Evolutionary conservation across 768 basidiomycete genomes (phyloP).

Genomic region (Leccinum subtestaceum): DNA sequence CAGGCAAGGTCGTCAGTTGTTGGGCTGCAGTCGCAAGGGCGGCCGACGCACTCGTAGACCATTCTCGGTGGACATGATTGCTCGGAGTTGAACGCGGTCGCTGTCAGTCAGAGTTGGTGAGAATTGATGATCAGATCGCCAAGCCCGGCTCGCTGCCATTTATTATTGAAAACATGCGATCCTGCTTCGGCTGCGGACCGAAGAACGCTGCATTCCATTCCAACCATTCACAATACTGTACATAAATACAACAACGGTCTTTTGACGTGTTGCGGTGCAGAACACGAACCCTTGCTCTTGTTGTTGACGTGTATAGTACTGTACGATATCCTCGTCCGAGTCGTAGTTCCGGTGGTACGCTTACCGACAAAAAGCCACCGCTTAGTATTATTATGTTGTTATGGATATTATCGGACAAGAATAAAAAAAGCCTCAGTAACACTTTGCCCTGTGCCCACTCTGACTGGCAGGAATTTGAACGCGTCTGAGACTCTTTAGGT

Average conservation of each 20-base stretch:
- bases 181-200: not conserved
- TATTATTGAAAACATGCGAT: conserved; percentile 16
- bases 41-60: conserved; percentile 47
- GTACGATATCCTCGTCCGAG: too few relatives aligned
- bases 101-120: conserved; percentile 1
- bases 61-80: conserved; percentile 29
- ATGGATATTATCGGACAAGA: not conserved
- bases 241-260: too few relatives aligned
- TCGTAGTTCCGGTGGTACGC: not conserved
- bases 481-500: too few relatives aligned
- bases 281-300: not conserved
- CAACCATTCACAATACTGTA: not conserved
- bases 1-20: conserved; percentile 11
- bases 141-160: not conserved
- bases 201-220: not conserved
- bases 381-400: not conserved
- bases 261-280: not conserved
- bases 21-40: not conserved
- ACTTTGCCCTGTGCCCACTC: too few relatives aligned
- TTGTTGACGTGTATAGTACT: not conserved
- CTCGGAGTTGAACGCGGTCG: not conserved
- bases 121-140: conserved; percentile 5
- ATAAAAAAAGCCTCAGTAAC: too few relatives aligned
- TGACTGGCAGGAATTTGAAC: not conserved
- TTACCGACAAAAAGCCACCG: not conserved